Percentiles rank a stretch among this genome's conserved stretches.
Conservation (phyloP, 345 rosid genomes). For the Carallia brachiata region DNA sequence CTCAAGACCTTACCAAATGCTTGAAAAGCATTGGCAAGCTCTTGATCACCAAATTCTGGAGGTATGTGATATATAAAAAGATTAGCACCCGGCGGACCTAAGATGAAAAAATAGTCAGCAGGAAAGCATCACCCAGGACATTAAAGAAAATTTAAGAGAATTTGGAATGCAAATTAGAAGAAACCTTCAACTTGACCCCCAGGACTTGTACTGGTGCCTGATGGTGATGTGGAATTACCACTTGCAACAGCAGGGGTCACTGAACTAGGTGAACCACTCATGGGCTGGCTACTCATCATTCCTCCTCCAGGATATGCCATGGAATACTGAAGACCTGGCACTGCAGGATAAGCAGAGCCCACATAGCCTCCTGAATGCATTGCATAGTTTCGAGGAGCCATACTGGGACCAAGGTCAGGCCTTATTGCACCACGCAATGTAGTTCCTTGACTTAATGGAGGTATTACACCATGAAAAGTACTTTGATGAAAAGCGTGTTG, state of each 20-base stretch:
- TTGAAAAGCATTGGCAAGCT: conserved; percentile 81
- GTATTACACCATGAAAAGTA: conserved; percentile 62
- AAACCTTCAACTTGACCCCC: conserved; percentile 92
- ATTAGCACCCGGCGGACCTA: conserved; percentile 99
- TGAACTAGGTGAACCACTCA: conserved; percentile 60
- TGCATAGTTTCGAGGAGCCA: conserved; percentile 74
- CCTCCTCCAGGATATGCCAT: conserved; percentile 84
- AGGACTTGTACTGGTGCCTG: conserved; percentile 55
- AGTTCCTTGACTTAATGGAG: conserved; percentile 72
- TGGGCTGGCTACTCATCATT: conserved; percentile 56
- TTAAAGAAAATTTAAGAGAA: neutral
- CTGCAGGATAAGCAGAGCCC: conserved; percentile 68
- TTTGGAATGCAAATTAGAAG: neutral
- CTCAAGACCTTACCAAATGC: conserved; percentile 85
- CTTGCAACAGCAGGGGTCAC: conserved; percentile 51
- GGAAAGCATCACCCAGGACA: conserved; percentile 8
- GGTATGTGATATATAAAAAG: conserved; percentile 97
- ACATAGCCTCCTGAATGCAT: conserved; percentile 73
- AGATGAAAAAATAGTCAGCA: conserved; percentile 22
- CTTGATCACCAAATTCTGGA: conserved; percentile 91
- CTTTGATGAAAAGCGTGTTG: conserved; percentile 74
- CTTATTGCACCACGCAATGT: conserved; percentile 56
- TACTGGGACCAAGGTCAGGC: conserved; percentile 60
- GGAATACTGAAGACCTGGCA: conserved; percentile 77
- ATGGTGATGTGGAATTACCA: conserved; percentile 51